Evolutionary conservation across 768 basidiomycete genomes (phyloP).

Genomic region (Mycena vulgaris): DNA sequence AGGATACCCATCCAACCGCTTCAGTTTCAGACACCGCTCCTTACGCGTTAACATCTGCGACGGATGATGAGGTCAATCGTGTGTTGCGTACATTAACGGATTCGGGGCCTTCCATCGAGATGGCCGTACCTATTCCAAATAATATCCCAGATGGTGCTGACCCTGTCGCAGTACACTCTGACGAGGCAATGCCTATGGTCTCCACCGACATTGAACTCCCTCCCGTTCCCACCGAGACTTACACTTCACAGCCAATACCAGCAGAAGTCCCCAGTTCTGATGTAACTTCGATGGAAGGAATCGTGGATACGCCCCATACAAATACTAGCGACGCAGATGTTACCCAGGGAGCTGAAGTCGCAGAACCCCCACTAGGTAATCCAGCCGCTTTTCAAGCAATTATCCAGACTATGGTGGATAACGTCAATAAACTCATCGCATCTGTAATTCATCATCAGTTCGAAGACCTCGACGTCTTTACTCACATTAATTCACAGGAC

Average conservation of each 20-base stretch:
- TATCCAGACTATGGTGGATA: conserved; percentile 16
- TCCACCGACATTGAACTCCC: background rate
- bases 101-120: background rate
- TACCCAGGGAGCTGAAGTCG: background rate
- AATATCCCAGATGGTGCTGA: background rate
- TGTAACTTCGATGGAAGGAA: background rate
- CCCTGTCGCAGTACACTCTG: background rate
- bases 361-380: background rate
- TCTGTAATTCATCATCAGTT: background rate
- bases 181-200: conserved; percentile 8
- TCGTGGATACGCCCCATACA: conserved; percentile 6
- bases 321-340: background rate
- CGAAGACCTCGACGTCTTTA: background rate
- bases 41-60: background rate
- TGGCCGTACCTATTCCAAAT: background rate
- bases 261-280: background rate
- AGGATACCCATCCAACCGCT: background rate
- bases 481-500: conserved; percentile 10
- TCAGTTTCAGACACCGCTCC: background rate
- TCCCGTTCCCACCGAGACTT: background rate
- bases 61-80: conserved; percentile 22
- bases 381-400: conserved; percentile 10
- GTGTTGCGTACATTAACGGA: conserved; percentile 24
- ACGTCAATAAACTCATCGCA: conserved; percentile 22
- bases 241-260: background rate